These are phyloP conservation scores for Exophiala phaeomuriformis DNA, from an alignment of 2,329 filamentous ascomycete genomes.

Conservation along the genomic window DNA sequence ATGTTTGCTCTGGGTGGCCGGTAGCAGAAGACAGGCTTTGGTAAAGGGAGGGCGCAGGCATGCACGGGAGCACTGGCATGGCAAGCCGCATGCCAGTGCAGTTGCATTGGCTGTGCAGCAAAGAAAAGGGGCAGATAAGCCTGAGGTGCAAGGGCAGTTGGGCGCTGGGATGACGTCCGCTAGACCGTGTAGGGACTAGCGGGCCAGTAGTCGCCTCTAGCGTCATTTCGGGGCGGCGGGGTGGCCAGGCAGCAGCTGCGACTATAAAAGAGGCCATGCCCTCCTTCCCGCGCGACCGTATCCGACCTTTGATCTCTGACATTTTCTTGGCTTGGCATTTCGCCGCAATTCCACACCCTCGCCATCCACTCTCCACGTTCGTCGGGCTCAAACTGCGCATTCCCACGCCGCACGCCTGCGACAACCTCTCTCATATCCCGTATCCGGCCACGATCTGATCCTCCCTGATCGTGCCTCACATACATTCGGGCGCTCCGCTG, in stretches of 20 bases:
- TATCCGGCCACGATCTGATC: constrained; percentile 9
- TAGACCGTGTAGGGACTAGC: constrained; percentile 2
- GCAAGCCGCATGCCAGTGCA: no score
- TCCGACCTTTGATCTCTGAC: constrained; percentile 17
- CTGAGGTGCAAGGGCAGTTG: constrained; percentile 4
- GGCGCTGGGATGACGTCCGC: constrained; percentile 2
- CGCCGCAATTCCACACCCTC: constrained; percentile 7
- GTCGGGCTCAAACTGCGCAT: constrained; percentile 16
- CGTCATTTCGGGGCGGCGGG: constrained; percentile 7
- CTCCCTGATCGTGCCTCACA: constrained; percentile 14
- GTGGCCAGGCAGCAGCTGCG: constrained; percentile 4
- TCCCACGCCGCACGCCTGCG: constrained; percentile 14
- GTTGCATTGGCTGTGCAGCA: neutral
- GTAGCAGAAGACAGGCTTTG: neutral
- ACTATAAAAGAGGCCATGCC: constrained; percentile 19
- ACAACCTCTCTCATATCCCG: constrained; percentile 4
- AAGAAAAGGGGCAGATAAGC: constrained; percentile 17
- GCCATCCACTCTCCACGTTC: constrained; percentile 11
- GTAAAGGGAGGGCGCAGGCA: constrained; percentile 12
- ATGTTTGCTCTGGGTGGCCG: no score
- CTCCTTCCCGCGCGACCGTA: constrained; percentile 16
- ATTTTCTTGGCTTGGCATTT: constrained; percentile 22
- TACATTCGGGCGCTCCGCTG: constrained; percentile 15
- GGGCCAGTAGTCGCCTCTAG: constrained; percentile 7
- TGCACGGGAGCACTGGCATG: no score